Conservation (phyloP, 495 filamentous ascomycete genomes). For the Penicillium steckii region DNA sequence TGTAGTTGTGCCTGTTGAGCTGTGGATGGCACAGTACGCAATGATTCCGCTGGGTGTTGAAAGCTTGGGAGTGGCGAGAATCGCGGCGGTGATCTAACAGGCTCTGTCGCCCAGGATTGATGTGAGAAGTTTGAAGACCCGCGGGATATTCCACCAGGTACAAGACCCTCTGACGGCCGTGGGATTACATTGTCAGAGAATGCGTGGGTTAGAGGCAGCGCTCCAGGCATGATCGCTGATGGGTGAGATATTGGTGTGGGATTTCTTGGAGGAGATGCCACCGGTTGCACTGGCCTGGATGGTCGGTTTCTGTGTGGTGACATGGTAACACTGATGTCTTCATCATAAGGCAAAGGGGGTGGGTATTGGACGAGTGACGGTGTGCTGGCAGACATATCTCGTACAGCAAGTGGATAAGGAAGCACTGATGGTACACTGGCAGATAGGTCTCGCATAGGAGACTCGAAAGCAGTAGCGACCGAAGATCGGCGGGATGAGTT, state of each 20-base stretch:
- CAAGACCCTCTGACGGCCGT: conserved; percentile 26
- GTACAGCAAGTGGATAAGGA: conserved; percentile 13
- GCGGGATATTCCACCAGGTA: conserved; percentile 32
- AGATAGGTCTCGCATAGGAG: conserved; percentile 15
- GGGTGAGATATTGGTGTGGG: conserved; percentile 26
- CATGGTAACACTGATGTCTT: conserved; percentile 26
- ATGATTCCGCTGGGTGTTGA: conserved; percentile 5
- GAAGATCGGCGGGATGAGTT: conserved; percentile 30
- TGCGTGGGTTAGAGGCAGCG: conserved; percentile 21
- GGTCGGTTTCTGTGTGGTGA: conserved; percentile 13
- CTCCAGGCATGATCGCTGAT: conserved; percentile 42
- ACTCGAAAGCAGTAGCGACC: conserved; percentile 10
- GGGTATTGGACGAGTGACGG: conserved; percentile 17
- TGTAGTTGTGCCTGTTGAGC: conserved; percentile 3
- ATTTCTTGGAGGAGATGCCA: background rate
- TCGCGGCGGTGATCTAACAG: conserved; percentile 27
- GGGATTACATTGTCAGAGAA: conserved; percentile 10
- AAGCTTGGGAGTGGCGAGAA: conserved; percentile 26
- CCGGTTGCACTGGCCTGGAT: background rate
- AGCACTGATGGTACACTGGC: conserved; percentile 16
- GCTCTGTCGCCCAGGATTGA: conserved; percentile 43
- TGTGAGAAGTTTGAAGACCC: conserved; percentile 34
- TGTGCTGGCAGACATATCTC: conserved; percentile 17
- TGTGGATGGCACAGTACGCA: conserved; percentile 3
- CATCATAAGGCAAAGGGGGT: conserved; percentile 30